phyloP scores from a whole-genome alignment of 768 basidiomycete genomes.

The Butyriboletus loyo region DNA sequence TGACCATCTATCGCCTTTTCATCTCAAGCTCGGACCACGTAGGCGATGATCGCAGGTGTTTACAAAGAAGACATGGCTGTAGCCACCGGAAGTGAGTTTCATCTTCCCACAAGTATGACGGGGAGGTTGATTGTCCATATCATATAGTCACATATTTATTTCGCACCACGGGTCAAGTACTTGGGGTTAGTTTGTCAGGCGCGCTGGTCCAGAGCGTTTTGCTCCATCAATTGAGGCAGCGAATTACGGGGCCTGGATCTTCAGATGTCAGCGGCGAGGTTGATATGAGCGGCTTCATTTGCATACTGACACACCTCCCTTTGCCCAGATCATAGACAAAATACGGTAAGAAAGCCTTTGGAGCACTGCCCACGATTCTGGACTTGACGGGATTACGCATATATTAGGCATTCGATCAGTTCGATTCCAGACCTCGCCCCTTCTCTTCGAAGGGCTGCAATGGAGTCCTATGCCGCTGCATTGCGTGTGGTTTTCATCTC shows the following conservation, averaged over 20 bases:
- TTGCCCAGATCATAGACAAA: constrained; percentile 61
- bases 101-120: constrained; percentile 6
- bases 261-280: constrained; percentile 52
- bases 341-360: constrained; percentile 48
- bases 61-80: constrained; percentile 80
- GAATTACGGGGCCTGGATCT: constrained; percentile 76
- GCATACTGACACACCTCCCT: constrained; percentile 19
- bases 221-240: constrained; percentile 59
- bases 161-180: constrained; percentile 90
- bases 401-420: constrained; percentile 61
- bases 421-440: constrained; percentile 67
- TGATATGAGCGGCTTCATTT: constrained; percentile 24
- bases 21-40: constrained; percentile 9
- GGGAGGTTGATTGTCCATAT: constrained; percentile 3
- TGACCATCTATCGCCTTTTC: constrained; percentile 1
- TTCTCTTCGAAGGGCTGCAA: constrained; percentile 53
- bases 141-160: constrained; percentile 85
- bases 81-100: constrained; percentile 79
- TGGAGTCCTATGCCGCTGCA: constrained; percentile 76
- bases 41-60: constrained; percentile 88
- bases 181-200: constrained; percentile 88
- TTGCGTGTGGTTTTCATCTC: constrained; percentile 81
- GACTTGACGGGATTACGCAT: constrained; percentile 10
- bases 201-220: constrained; percentile 82
- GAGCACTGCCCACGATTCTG: constrained; percentile 13